Conservation (phyloP, 768 basidiomycete genomes). For the Suillus sp. region DNA sequence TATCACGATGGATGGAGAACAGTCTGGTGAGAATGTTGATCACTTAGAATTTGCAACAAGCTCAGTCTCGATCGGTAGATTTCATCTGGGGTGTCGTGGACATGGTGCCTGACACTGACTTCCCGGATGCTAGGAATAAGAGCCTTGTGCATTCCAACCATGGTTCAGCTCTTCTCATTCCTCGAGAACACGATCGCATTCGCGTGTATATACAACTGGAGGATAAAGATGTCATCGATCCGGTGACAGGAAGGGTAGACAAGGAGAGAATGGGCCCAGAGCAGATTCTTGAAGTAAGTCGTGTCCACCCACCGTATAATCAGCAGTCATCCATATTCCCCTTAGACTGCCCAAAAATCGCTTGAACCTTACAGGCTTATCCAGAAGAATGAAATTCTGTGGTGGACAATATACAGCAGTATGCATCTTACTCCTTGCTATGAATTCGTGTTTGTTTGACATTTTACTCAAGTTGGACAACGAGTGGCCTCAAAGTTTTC, state of each 20-base stretch:
- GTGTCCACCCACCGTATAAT: conserved; percentile 5
- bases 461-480: conserved; percentile 46
- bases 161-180: conserved; percentile 53
- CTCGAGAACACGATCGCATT: conserved; percentile 49
- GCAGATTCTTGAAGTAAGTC: conserved; percentile 40
- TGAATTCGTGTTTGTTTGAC: neutral
- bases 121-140: conserved; percentile 54
- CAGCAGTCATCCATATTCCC: neutral
- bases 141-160: conserved; percentile 51
- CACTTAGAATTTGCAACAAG: neutral
- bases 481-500: conserved; percentile 54
- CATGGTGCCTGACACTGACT: conserved; percentile 49
- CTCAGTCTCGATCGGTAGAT: conserved; percentile 25
- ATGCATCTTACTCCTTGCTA: conserved; percentile 14
- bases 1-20: conserved; percentile 78
- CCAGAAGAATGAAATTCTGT: conserved; percentile 37
- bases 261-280: conserved; percentile 40
- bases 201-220: conserved; percentile 56
- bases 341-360: conserved; percentile 41
- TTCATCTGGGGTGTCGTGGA: conserved; percentile 49
- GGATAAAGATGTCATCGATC: conserved; percentile 39
- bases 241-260: conserved; percentile 43
- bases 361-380: conserved; percentile 43
- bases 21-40: conserved; percentile 39
- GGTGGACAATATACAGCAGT: conserved; percentile 57